Evolutionary conservation across 1,284 basidiomycete species (phyloP).

Genomic region (Golubevia pallescens): DNA sequence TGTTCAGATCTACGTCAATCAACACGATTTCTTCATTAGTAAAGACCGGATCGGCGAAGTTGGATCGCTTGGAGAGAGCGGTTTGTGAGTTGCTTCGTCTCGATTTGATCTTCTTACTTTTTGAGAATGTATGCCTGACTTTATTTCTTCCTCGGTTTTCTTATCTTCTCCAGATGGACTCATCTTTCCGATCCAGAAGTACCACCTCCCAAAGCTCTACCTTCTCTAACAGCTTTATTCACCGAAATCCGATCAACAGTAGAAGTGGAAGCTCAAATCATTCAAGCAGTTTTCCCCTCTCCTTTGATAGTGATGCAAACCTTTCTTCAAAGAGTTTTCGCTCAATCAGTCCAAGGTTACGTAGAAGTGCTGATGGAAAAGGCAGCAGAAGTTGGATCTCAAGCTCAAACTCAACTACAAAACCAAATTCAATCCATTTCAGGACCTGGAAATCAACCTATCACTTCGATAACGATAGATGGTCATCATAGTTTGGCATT

Average conservation of each 20-base stretch:
- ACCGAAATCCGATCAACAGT: conserved; percentile 88
- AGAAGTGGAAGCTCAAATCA: conserved; percentile 94
- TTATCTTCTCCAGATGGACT: background rate
- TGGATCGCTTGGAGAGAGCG: conserved; percentile 39
- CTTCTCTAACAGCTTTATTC: conserved; percentile 80
- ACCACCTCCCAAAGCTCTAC: conserved; percentile 78
- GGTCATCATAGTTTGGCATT: conserved; percentile 33
- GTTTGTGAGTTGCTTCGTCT: conserved; percentile 19
- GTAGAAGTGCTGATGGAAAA: conserved; percentile 61
- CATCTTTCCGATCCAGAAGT: conserved; percentile 70
- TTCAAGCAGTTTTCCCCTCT: conserved; percentile 97
- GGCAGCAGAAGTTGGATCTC: conserved; percentile 34
- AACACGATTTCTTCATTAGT: conserved; percentile 64
- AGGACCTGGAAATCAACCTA: background rate
- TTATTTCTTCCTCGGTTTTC: background rate
- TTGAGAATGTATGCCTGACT: background rate
- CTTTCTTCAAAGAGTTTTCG: conserved; percentile 95
- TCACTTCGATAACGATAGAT: background rate
- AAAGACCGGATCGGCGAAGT: conserved; percentile 69
- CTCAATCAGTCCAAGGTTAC: conserved; percentile 69
- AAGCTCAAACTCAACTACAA: background rate
- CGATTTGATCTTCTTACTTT: background rate
- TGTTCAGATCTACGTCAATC: conserved; percentile 64
- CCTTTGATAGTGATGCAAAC: conserved; percentile 98
- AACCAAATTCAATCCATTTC: background rate